Evolutionary conservation across 163 green algal species (phyloP).

Genomic region (Volvox carteri): DNA sequence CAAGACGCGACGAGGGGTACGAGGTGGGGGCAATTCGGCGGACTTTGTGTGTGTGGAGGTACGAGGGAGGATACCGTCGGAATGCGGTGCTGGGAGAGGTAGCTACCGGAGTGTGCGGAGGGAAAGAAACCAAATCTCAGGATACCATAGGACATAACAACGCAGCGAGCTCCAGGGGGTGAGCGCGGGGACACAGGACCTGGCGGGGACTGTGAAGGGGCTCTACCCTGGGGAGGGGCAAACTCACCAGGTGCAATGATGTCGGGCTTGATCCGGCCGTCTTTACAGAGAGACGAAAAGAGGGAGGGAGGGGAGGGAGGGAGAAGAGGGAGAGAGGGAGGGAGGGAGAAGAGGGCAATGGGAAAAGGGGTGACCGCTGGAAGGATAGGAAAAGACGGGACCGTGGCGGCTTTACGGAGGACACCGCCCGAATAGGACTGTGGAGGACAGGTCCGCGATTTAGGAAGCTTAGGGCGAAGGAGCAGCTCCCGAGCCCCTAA

Average conservation of each 20-base stretch:
- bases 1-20: too few species aligned
- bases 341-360: neutral
- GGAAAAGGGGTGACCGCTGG: neutral
- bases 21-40: too few species aligned
- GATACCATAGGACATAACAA: neutral
- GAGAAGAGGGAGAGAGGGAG: too few species aligned
- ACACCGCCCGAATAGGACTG: neutral
- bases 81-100: neutral
- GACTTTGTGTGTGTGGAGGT: too few species aligned
- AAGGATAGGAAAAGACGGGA: neutral
- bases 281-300: neutral
- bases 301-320: neutral
- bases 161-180: neutral
- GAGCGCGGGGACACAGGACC: too few species aligned
- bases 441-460: neutral
- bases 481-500: too few species aligned
- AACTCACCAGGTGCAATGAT: constrained; percentile 9
- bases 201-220: neutral
- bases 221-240: neutral
- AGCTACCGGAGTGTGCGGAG: neutral
- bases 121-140: neutral
- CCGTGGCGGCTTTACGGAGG: neutral
- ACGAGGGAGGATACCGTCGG: neutral
- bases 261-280: constrained; percentile 18
- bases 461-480: too few species aligned